Base-by-base conservation (phyloP, 2,329 filamentous ascomycete species). In the Nemania sp. region DNA sequence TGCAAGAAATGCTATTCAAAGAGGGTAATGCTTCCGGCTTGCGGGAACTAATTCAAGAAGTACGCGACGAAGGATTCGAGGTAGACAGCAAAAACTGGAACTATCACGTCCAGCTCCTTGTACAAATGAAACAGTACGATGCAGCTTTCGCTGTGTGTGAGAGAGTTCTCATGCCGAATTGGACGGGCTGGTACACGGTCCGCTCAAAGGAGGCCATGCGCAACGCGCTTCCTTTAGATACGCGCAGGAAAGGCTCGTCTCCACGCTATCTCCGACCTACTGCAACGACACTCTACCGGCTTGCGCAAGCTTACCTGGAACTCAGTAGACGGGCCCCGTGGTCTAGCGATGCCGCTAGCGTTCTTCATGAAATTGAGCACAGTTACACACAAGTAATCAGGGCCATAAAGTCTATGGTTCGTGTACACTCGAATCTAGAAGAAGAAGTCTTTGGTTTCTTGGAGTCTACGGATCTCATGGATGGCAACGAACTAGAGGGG, bases 21-120 rank as follows among this genome's bases (percentile, higher is more conserved):
- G 75, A 79, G 64, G 72, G 78, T 6, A 79, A 89, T 69, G 74
- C 81, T 6, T 76, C 79, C 11, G 84, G 82, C 22, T 81, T 93
- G 13, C 76, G 83, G 5, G 67, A 80, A 7, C 79, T 87, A 18
- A 78, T 94, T 29, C 78, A 83, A 24, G 79, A 85, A n/a, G 82
- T 94, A 11, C 82, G 88, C 8, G 77, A 78, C 1, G 84, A 86
- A 47, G 95, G 94, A 11, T 98, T 95, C 81, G 82, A 83, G 29
- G 80, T 98, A 65, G 90, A 93, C 75, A 90, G 88, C 77, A 86
- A 86, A 73, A 94, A 93, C 73, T 97, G 93, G 93, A 96, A 97
- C 77, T 84, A 87, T 58, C 90, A 92, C 71, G 86, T 97, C 63
- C 88, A 91, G 73, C 80, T 85, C 58, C 87, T 98, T 29, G 88